Base-by-base conservation (phyloP, 495 filamentous ascomycete genomes). In the Talaromyces ruber region DNA sequence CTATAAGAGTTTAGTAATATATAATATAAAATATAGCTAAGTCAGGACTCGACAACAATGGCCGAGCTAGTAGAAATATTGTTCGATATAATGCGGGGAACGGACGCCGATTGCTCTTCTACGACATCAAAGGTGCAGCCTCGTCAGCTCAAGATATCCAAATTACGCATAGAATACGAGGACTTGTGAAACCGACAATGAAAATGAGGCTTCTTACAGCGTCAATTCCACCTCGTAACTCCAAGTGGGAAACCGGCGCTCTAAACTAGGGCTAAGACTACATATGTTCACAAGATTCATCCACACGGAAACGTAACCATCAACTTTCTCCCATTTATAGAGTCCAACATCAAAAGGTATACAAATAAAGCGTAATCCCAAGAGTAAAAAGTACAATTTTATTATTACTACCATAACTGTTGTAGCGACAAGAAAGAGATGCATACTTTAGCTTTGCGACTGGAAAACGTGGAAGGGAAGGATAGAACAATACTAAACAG, bases 121-220 rank as follows among this genome's bases (percentile, higher is more conserved):
- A 29, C 28, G 28, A 29, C 28, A 29, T 29, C 6, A 29, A 29
- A 29, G 28, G 28, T 29, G 28, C 28, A 29, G 28, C 28, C 28
- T 29, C 28, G 28, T 55, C 52, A 55, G 12, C 52, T 55, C 52
- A 55, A 55, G 22, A 14, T 25, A 56, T 56, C 29, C 22, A 22
- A 56, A 29, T 37, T 37, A 37, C 45, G 16, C 30, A 25, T 59
- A 43, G 58, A 59, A 59, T 59, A 59, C 24, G 39, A 43, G 58
- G 28, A 59, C 58, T n/a, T 59, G 22, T 59, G 58, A 59, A 59
- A 59, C 24, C 32, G 58, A 59, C 58, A 43, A 3, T 43, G 58
- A 59, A 59, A 59, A 59, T 59, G 58, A 43, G 30, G 58, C 58
- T 43, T 39, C 30, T 39, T 39, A 47, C 22, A 32, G 32, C 58